A percentile compares a stretch with the other conserved stretches of the same genome.
Conservation (phyloP, 352 stramenopile genomes). For the Globisporangium spiculum region DNA sequence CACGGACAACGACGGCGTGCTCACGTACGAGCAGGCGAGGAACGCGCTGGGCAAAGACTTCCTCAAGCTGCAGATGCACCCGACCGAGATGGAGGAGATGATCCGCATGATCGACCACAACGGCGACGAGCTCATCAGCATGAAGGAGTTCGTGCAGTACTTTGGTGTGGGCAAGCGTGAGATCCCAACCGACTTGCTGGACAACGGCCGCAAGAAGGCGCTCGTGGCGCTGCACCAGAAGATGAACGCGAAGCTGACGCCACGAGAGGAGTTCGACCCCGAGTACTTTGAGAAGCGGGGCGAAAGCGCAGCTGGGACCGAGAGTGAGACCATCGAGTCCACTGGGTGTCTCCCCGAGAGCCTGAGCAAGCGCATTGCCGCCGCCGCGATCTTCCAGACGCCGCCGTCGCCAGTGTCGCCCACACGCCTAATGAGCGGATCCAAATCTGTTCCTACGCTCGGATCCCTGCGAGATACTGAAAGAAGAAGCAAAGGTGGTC, state of each 20-base stretch:
- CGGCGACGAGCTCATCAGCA: slow-evolving; percentile 66
- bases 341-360: slow-evolving; percentile 56
- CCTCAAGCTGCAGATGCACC: slow-evolving; percentile 51
- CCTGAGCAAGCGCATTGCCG: slow-evolving; percentile 43
- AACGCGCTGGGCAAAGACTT: slow-evolving; percentile 56
- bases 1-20: slow-evolving; percentile 62
- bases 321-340: slow-evolving; percentile 2
- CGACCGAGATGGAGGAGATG: slow-evolving; percentile 69
- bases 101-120: slow-evolving; percentile 71
- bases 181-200: slow-evolving; percentile 57
- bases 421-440: slow-evolving; percentile 12
- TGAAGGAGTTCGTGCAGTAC: slow-evolving; percentile 82
- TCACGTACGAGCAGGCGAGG: slow-evolving; percentile 72
- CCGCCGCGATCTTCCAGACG: slow-evolving; percentile 26
- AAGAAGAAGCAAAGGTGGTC: slow-evolving; percentile 12
- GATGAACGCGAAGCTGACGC: slow-evolving; percentile 40
- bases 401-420: slow-evolving; percentile 14
- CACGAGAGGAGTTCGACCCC: slow-evolving; percentile 47
- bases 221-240: slow-evolving; percentile 56
- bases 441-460: slow-evolving; percentile 26
- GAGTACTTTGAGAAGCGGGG: slow-evolving; percentile 23
- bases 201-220: slow-evolving; percentile 60
- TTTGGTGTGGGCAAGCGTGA: slow-evolving; percentile 64
- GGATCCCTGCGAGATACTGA: slow-evolving; percentile 14
- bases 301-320: neutral